phyloP scores from a whole-genome alignment of 2,329 filamentous ascomycete genomes.

The Xylariales sp. region DNA sequence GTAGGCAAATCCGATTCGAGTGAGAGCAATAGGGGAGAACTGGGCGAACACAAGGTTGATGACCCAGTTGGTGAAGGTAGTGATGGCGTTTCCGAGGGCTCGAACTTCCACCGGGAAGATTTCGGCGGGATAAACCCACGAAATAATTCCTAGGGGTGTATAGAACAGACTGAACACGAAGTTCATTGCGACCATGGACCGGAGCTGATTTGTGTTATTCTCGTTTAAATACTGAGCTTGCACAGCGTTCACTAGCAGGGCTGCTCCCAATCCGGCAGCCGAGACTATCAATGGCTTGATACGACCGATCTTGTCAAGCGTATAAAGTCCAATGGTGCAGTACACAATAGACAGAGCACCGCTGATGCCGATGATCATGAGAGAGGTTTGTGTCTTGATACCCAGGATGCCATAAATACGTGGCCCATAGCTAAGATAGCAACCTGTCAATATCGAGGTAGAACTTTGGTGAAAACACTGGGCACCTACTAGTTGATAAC shows the following conservation, averaged over 20 bases:
- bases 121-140: slow-evolving; percentile 21
- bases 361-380: slow-evolving; percentile 47
- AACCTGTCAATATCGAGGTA: background rate
- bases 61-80: slow-evolving; percentile 5
- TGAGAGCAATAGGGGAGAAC: slow-evolving; percentile 35
- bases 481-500: slow-evolving; percentile 36
- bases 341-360: slow-evolving; percentile 44
- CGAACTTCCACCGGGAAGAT: slow-evolving; percentile 19
- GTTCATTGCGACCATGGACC: slow-evolving; percentile 25
- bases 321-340: slow-evolving; percentile 39
- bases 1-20: slow-evolving; percentile 32
- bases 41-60: slow-evolving; percentile 27
- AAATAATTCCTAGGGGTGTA: slow-evolving; percentile 20
- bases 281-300: slow-evolving; percentile 42
- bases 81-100: slow-evolving; percentile 13
- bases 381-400: slow-evolving; percentile 35
- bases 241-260: slow-evolving; percentile 11
- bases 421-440: slow-evolving; percentile 25
- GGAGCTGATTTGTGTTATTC: slow-evolving; percentile 1
- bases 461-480: background rate
- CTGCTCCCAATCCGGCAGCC: slow-evolving; percentile 20
- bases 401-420: slow-evolving; percentile 39
- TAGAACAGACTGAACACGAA: slow-evolving; percentile 29
- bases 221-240: slow-evolving; percentile 2
- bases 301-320: slow-evolving; percentile 42